phyloP scores from a whole-genome alignment of 2,329 filamentous ascomycete species.

The Pestalotiopsis sp. region DNA sequence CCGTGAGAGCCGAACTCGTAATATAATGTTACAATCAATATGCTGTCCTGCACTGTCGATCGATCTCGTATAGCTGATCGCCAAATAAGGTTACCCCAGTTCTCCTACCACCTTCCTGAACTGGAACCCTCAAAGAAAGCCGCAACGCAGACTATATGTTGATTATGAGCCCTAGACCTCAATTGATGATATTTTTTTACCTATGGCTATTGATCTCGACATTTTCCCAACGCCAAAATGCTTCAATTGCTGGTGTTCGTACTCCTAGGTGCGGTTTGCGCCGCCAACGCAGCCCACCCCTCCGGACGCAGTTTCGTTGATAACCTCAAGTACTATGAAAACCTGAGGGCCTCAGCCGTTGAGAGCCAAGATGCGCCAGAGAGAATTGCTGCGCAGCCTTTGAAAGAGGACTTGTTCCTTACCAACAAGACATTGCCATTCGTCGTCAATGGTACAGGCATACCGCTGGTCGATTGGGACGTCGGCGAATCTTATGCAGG shows the following conservation, averaged over 20 bases:
- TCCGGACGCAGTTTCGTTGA: background rate
- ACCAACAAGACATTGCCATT: conserved; percentile 36
- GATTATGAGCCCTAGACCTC: background rate
- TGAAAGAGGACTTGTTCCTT: background rate
- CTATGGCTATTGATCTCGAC: background rate
- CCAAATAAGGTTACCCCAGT: background rate
- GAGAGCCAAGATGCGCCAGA: background rate
- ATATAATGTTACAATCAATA: background rate
- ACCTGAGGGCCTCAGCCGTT: background rate
- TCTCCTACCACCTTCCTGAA: background rate
- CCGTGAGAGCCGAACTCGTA: background rate
- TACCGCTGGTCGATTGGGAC: conserved; percentile 74
- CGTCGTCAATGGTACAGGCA: conserved; percentile 62
- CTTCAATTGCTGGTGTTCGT: background rate
- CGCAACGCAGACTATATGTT: background rate
- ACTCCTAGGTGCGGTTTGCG: background rate
- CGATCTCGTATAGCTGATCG: background rate
- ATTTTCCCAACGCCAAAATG: background rate
- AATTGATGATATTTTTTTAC: background rate
- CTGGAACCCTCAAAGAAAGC: background rate
- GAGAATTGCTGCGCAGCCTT: background rate
- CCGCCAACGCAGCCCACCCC: background rate
- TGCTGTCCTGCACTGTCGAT: background rate
- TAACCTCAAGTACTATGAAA: background rate
- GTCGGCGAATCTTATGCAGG: conserved; percentile 69